Percentiles rank a stretch among this genome's conserved stretches.
phyloP scores from a whole-genome alignment of 345 rosid species.

The Gossypium anomalum region DNA sequence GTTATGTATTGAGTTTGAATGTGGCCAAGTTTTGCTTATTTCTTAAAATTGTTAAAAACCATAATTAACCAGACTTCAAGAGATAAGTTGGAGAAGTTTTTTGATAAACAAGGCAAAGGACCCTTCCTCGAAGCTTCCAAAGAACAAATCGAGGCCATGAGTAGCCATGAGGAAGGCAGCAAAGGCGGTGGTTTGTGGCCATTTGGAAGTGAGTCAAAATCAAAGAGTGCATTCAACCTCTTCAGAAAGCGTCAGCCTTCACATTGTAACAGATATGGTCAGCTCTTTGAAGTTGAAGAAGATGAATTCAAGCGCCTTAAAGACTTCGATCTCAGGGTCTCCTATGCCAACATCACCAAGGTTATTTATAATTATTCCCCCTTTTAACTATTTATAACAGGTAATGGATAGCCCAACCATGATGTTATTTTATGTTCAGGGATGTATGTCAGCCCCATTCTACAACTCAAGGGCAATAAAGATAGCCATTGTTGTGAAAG shows the following conservation, averaged over 20 bases:
- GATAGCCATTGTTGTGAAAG: slow-evolving; percentile 27
- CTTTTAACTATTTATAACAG: not conserved
- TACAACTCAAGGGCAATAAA: slow-evolving; percentile 40
- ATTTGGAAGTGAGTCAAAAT: slow-evolving; percentile 21
- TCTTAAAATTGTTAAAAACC: not conserved
- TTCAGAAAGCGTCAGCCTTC: slow-evolving; percentile 23
- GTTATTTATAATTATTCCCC: slow-evolving; percentile 19
- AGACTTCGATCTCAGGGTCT: slow-evolving; percentile 25
- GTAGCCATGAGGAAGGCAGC: slow-evolving; percentile 19
- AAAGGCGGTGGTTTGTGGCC: slow-evolving; percentile 32
- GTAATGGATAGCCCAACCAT: not conserved
- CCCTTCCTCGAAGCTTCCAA: slow-evolving; percentile 32
- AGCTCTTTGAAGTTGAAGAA: slow-evolving; percentile 25
- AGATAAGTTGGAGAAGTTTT: slow-evolving; percentile 31
- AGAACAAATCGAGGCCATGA: slow-evolving; percentile 37
- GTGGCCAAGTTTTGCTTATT: not conserved
- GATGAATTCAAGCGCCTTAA: slow-evolving; percentile 26
- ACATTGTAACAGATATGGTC: slow-evolving; percentile 33
- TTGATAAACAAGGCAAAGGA: slow-evolving; percentile 34
- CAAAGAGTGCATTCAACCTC: slow-evolving; percentile 26
- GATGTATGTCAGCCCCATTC: slow-evolving; percentile 33
- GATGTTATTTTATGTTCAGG: slow-evolving; percentile 20
- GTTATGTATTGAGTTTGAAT: not conserved
- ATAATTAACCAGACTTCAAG: slow-evolving; percentile 26
- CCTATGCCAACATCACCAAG: slow-evolving; percentile 32